Evolutionary conservation across 257 asterid species (phyloP).

Genomic region (Solanum microdontum): DNA sequence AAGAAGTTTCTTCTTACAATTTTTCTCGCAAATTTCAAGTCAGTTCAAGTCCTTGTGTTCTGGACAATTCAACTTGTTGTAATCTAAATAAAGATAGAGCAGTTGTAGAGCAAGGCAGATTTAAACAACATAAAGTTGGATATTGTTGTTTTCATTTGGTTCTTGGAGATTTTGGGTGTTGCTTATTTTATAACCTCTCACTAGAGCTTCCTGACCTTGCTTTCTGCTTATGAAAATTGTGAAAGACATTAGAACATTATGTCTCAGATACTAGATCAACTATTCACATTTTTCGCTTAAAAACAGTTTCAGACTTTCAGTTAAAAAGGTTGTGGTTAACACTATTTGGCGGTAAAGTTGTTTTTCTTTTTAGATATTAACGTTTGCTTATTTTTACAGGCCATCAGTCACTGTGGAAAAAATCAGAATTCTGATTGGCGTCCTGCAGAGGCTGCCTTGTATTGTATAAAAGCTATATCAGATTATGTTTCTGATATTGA

Average conservation of each 20-base stretch:
- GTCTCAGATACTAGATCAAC: not conserved
- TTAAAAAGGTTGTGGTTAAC: slow-evolving; percentile 1
- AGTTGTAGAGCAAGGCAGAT: not conserved
- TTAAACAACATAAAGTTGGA: not conserved
- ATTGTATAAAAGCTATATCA: slow-evolving; percentile 87
- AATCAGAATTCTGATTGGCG: slow-evolving; percentile 64
- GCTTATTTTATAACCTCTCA: not conserved
- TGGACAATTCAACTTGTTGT: not conserved
- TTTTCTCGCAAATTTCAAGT: not conserved
- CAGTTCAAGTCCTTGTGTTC: not conserved
- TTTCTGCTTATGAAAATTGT: not conserved
- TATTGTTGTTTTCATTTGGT: not conserved
- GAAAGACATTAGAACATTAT: not conserved
- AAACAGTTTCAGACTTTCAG: not conserved
- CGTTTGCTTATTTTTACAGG: slow-evolving; percentile 30
- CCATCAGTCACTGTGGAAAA: slow-evolving; percentile 38
- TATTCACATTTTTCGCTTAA: not conserved
- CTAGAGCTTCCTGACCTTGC: not conserved
- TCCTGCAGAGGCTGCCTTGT: slow-evolving; percentile 93
- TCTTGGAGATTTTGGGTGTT: not conserved
- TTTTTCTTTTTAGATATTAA: not conserved
- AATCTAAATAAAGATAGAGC: not conserved
- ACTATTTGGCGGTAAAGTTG: not conserved
- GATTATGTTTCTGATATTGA: slow-evolving; percentile 68
- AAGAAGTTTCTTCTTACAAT: not conserved